Base-by-base conservation (phyloP, 179 eudicot species). In the Carnegiea gigantea region DNA sequence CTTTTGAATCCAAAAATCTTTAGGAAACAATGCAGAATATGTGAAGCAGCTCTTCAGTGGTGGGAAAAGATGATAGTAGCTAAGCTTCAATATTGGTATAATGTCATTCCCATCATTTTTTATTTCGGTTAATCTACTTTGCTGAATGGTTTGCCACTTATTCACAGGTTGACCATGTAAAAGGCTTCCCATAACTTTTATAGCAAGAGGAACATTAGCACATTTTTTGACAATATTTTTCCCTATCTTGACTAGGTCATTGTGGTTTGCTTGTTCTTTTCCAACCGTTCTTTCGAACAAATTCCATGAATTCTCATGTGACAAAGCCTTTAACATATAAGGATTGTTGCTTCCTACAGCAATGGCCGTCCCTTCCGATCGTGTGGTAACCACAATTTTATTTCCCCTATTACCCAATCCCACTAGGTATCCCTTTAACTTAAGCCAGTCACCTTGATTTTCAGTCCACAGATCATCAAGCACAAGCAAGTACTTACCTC, bases 361-460 rank as follows among this genome's bases (percentile, higher is more conserved):
- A 6, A 1, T 13, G 14, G 82, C 78, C 2, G 64, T 62, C 14
- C 23, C 28, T 9, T 23, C 3, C 12, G 78, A 80, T 2, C 78
- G 76, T 38, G 78, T 80, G n/a, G 82, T 80, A 18, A 80, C 82
- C 26, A 80, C 3, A 80, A 80, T 43, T 11, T 36, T 73, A 59
- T 59, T 73, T 24, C 73, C 78, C 54, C 23, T 80, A 9, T 24
- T 18, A 21, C 43, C 82, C 20, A 17, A 49, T 5, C 21, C 73
- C 0, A 9, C 30, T 28, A 73, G 13, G 53, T 9, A n/a, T 14
- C 36, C 21, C 24, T 33, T 24, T 18, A 80, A 71, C n/a, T 54
- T 57, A 1, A 72, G 17, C 8, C 44, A 40, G 0, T 40, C 44
- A 6, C 9, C 0, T 2, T 5, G 44, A 5, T 40, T 40, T 6